Evolutionary conservation across 257 asterid species (phyloP), one percentile per base, ranked within the genome.

Genomic region (Lithospermum erythrorhizon): DNA sequence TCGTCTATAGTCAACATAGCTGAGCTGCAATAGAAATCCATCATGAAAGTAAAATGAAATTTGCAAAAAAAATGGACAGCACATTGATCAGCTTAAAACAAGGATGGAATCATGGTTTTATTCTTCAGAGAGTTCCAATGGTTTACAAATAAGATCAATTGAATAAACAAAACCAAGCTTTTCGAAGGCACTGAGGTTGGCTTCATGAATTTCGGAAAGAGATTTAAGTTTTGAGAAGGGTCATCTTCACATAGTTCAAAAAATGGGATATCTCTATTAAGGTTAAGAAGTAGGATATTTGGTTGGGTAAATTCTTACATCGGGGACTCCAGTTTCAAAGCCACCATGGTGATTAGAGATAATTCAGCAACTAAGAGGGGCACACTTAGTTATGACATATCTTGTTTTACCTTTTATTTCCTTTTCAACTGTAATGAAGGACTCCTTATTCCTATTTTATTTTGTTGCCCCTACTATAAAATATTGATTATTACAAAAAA

Each of bases 11-110:
- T 77, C 59, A 85, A 73, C 75, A 81, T 61, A 72, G 78, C 80
- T 65, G 93, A 75, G 79, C 99, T 93, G 97, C 82, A 78, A 74
- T 57, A 74, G 68, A 73, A 75, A 55, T 48, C 23, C 41, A 53
- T 52, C 25, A 24, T 37, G 23, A 61, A 47, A 10, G 21, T 7
- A 19, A 0, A 53, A 53, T 6, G 14, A n/a, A 22, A 53, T 53
- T 5, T 56, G n/a, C 13, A 22, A n/a, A n/a, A n/a, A n/a, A n/a
- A n/a, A n/a, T n/a, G n/a, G 19, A 20, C 7, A 20, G n/a, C 9
- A 35, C 14, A 35, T 35, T 35, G 47, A 35, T 35, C 14, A 35
- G 47, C 47, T 35, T 3, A 32, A 32, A 32, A 32, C 47, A 35
- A 35, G 47, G 47, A 35, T 7, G 4, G 32, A 27, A 5, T 27